A percentile compares a stretch with the other conserved stretches of the same genome.
phyloP scores from a whole-genome alignment of 148 eudicot species.

The Chenopodium formosanum region DNA sequence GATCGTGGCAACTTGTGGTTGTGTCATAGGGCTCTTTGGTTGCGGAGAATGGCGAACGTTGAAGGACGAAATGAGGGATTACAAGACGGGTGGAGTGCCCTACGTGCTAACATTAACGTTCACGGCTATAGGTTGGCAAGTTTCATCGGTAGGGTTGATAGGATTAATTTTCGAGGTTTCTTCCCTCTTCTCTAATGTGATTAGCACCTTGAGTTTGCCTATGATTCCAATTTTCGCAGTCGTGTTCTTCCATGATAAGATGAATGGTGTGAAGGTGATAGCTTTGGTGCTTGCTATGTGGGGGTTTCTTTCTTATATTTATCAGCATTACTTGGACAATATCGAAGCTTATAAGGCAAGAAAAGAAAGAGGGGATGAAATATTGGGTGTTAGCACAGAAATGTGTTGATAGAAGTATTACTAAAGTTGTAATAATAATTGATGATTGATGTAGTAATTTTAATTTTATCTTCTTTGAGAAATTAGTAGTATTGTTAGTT shows the following conservation, averaged over 20 bases:
- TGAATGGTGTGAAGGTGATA: constrained; percentile 47
- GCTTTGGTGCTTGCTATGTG: constrained; percentile 43
- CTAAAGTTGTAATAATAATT: too few relatives aligned
- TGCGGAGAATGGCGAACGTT: constrained; percentile 48
- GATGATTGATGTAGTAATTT: too few relatives aligned
- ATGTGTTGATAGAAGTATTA: neutral
- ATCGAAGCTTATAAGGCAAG: constrained; percentile 17
- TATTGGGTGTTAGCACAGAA: neutral
- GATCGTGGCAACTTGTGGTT: constrained; percentile 31
- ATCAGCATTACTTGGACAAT: constrained; percentile 48
- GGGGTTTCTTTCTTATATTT: constrained; percentile 53
- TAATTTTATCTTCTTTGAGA: too few relatives aligned
- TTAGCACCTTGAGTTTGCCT: constrained; percentile 48
- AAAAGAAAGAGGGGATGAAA: neutral
- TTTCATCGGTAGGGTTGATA: constrained; percentile 33
- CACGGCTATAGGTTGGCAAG: constrained; percentile 49
- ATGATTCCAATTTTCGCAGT: constrained; percentile 49
- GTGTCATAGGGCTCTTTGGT: constrained; percentile 43
- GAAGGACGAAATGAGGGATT: constrained; percentile 35
- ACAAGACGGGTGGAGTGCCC: constrained; percentile 32
- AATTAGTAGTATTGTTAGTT: too few relatives aligned
- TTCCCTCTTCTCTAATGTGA: constrained; percentile 48
- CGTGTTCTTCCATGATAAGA: constrained; percentile 46
- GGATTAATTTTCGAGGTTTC: constrained; percentile 49
- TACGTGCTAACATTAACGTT: constrained; percentile 45